Percentiles rank a stretch among this genome's conserved stretches.
phyloP scores from a whole-genome alignment of 768 basidiomycete species.

The Pholiota conissans region DNA sequence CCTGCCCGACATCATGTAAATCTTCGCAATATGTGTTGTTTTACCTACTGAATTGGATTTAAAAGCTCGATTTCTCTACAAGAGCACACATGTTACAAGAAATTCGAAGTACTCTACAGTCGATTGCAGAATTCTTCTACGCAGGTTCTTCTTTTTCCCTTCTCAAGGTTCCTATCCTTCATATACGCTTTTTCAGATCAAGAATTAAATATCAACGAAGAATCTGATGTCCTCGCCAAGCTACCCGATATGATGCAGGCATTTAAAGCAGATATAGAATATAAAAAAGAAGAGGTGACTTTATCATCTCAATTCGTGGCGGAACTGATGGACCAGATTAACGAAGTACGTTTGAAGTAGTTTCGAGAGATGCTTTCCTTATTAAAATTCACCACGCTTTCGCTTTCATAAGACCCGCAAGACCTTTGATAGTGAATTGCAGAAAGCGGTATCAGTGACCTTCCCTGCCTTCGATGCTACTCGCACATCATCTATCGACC shows the following conservation, averaged over 20 bases:
- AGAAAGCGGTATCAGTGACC: slow-evolving; percentile 14
- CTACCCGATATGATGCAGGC: slow-evolving; percentile 13
- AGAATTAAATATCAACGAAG: background rate
- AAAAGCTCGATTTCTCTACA: slow-evolving; percentile 10
- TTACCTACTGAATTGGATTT: background rate
- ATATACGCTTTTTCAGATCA: background rate
- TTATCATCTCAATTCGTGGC: background rate
- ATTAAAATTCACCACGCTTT: background rate
- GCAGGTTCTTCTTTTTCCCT: slow-evolving; percentile 14
- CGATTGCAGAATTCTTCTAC: slow-evolving; percentile 21
- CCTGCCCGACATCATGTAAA: slow-evolving; percentile 17
- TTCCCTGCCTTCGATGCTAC: slow-evolving; percentile 24
- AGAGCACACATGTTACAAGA: slow-evolving; percentile 19
- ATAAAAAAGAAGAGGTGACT: slow-evolving; percentile 4
- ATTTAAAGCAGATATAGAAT: slow-evolving; percentile 5
- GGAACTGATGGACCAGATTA: background rate
- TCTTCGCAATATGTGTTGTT: background rate
- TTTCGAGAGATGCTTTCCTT: background rate
- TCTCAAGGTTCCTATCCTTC: background rate
- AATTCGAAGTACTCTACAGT: slow-evolving; percentile 18
- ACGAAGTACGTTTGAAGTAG: background rate
- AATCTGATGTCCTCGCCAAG: background rate
- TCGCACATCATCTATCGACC: slow-evolving; percentile 36
- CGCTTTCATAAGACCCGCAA: slow-evolving; percentile 10
- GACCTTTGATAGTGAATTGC: slow-evolving; percentile 11